phyloP scores from a whole-genome alignment of 2,329 filamentous ascomycete genomes.

The Sporothrix inflata region DNA sequence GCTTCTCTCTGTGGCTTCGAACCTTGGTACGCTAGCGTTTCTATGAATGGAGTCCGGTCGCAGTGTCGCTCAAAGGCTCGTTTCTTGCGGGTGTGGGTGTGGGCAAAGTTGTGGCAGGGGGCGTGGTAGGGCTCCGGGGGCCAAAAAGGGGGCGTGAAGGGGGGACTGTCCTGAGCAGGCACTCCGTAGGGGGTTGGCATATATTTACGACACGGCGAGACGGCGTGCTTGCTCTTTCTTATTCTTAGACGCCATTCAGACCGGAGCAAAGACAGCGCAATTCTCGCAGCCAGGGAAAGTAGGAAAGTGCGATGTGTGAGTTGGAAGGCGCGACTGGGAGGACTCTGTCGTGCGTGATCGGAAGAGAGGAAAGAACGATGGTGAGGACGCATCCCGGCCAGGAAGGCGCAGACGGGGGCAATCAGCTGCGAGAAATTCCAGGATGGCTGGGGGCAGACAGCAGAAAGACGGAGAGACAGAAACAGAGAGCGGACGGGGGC shows the following conservation, averaged over 20 bases:
- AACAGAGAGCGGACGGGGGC: not conserved
- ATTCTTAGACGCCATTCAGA: not conserved
- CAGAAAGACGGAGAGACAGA: not conserved
- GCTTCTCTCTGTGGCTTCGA: not conserved
- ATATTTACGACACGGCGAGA: not conserved
- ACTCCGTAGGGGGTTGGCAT: not conserved
- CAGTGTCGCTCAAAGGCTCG: constrained; percentile 12
- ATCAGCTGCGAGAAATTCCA: constrained; percentile 5
- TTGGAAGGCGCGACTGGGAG: not conserved
- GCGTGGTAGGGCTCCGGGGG: constrained; percentile 8
- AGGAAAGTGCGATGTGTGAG: not conserved
- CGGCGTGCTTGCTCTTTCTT: too few species aligned
- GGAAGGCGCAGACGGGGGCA: not conserved
- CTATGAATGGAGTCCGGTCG: constrained; percentile 16
- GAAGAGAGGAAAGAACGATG: not conserved
- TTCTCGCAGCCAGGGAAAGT: not conserved
- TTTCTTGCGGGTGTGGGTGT: constrained; percentile 10
- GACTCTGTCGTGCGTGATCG: too few species aligned
- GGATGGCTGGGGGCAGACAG: constrained; percentile 3
- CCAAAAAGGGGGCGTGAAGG: constrained; percentile 8
- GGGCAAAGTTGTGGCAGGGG: constrained; percentile 5
- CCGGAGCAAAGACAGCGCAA: not conserved
- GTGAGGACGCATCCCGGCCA: not conserved
- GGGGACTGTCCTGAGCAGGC: not conserved
- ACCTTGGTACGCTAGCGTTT: constrained; percentile 24